A percentile compares a stretch with the other conserved stretches of the same genome.
Evolutionary conservation across 2,329 filamentous ascomycete genomes (phyloP).

Genomic region (Monilinia polystroma): DNA sequence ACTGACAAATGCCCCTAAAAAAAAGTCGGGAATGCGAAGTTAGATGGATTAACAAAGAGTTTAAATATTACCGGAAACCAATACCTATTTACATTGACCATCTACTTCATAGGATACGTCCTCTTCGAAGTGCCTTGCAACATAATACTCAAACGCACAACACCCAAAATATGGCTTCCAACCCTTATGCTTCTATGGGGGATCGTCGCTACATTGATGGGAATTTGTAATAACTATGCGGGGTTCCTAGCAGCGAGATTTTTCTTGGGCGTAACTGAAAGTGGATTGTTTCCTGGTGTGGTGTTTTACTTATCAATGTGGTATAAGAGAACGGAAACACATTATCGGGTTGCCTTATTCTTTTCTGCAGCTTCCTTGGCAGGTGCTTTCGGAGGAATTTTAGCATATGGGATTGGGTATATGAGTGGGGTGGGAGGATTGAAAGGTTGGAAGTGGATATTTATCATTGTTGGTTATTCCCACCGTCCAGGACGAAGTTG

Average conservation of each 20-base stretch:
- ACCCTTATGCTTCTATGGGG: constrained; percentile 58
- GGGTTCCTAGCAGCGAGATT: constrained; percentile 55
- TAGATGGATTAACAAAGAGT: constrained; percentile 55
- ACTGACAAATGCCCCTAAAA: constrained; percentile 18
- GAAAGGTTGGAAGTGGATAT: constrained; percentile 59
- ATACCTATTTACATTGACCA: constrained; percentile 63
- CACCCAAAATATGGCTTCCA: constrained; percentile 56
- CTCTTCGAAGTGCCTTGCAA: constrained; percentile 63
- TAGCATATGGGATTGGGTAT: constrained; percentile 56
- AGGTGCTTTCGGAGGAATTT: constrained; percentile 56
- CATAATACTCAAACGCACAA: constrained; percentile 60
- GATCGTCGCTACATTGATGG: constrained; percentile 52
- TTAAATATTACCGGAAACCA: constrained; percentile 58
- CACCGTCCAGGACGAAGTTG: neutral
- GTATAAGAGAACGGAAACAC: constrained; percentile 54
- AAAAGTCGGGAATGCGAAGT: constrained; percentile 57
- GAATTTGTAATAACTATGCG: constrained; percentile 50
- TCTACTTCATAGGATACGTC: constrained; percentile 62
- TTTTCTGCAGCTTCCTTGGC: constrained; percentile 55
- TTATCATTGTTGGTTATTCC: constrained; percentile 50
- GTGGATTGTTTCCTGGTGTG: constrained; percentile 54
- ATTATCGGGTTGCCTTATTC: constrained; percentile 56
- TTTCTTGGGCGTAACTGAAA: constrained; percentile 56
- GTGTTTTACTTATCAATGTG: constrained; percentile 53
- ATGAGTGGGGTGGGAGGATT: constrained; percentile 53